Evolutionary conservation across 2,329 filamentous ascomycete species (phyloP).

Genomic region (Trichoderma brevicompactum): DNA sequence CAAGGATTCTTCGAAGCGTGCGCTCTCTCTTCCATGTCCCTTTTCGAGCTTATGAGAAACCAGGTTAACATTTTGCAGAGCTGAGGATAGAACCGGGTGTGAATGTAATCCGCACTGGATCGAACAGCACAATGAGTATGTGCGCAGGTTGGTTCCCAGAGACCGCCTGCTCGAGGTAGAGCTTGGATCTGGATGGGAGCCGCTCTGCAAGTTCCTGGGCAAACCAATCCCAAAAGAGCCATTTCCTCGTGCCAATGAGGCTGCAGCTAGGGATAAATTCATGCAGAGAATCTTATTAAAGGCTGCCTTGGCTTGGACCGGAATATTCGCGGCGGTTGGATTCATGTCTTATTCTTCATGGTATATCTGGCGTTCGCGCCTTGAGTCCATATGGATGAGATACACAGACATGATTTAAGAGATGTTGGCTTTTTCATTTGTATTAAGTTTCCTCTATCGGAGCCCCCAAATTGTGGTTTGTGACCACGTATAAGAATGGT

Average conservation of each 20-base stretch:
- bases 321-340: background rate
- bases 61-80: background rate
- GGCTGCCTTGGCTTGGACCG: background rate
- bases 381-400: too few species aligned
- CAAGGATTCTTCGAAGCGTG: slow-evolving; percentile 10
- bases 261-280: slow-evolving; percentile 4
- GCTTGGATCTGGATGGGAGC: slow-evolving; percentile 44
- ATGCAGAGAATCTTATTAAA: background rate
- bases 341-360: background rate
- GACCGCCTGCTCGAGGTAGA: slow-evolving; percentile 38
- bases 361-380: background rate
- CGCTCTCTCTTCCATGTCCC: background rate
- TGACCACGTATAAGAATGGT: too few species aligned
- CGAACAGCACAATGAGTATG: slow-evolving; percentile 27
- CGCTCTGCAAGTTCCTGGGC: slow-evolving; percentile 44
- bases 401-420: too few species aligned
- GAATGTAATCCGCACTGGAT: slow-evolving; percentile 5
- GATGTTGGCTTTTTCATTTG: too few species aligned
- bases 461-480: too few species aligned
- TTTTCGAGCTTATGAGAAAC: background rate
- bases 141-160: slow-evolving; percentile 25
- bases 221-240: slow-evolving; percentile 38
- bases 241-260: slow-evolving; percentile 40
- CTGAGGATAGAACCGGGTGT: background rate
- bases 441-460: too few species aligned